Base-by-base conservation (phyloP, 2,329 filamentous ascomycete species). In the Sporothrix curviconia region DNA sequence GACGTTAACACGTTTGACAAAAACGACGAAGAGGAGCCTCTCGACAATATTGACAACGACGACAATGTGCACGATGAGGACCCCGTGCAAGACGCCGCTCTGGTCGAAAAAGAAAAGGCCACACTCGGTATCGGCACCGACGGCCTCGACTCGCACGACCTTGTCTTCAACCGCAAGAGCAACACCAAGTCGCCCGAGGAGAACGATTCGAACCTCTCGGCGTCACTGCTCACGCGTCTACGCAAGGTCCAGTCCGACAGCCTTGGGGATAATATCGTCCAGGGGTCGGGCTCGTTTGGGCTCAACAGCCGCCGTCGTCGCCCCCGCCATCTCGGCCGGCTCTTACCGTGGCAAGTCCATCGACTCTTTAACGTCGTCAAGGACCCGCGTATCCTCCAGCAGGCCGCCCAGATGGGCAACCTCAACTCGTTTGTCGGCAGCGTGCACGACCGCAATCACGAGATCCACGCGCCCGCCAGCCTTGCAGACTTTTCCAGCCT, bases 381-480 rank as follows among this genome's bases (percentile, higher is more conserved):
- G 46, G 70, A 70, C 56, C 65, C 71, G 14, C 66, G 67, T 30
- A 57, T 76, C 37, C 71, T 73, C 51, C 68, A 73, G 14, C 63
- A 69, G 63, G 73, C 74, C 3, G 70, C 70, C 6, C 63, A 66
- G 47, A 64, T 75, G 55, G 72, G 72, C 44, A 64, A 67, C 22
- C 62, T 76, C 19, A 66, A 68, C 40, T 69, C 68, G 7, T 75
- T 75, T 60, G 72, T 77, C 1, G 75, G 74, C 8, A 75, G 74
- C 59, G 63, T 77, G 5, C 64, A 71, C 53, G 70, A 66, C 30
- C 43, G 71, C 53, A 69, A 66, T 28, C 36, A 39, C 19, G 49
- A 28, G 34, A 17, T 37, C 11, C 32, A 39, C 24, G 39, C 25
- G 25, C 55, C 43, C 28, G 64, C 59, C 67, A 67, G 60, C 56